Base-by-base conservation (phyloP, 495 filamentous ascomycete species). In the Elaphomyces granulatus region DNA sequence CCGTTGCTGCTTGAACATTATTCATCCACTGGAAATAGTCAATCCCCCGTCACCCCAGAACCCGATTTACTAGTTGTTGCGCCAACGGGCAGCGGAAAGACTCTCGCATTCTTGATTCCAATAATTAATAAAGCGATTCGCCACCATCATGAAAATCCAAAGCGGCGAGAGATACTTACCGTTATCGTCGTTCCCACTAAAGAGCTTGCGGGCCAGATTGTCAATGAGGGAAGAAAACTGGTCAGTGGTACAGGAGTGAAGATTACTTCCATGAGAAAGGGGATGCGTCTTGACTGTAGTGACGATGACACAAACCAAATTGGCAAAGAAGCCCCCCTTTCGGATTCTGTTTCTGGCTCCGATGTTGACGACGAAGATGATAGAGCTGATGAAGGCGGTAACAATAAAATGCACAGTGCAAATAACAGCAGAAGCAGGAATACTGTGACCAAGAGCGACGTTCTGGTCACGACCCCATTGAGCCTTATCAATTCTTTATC, bases 81-180 rank as follows among this genome's bases (percentile, higher is more conserved):
- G 10, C 92, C 92, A 2, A 99, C 90, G 2, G 90, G 90, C 15
- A 94, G 87, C 52, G 90, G 90, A n/a, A 99, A 99, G 64, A 96
- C 90, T 0, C 56, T 96, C 40, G 81, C 84, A 2, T 99, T 94
- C 50, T 56, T 96, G 53, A 80, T 99, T 18, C 85, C 87, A 0
- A 68, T 85, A 14, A 69, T 96, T 36, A 79, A 94, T 52, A 67
- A 71, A 35, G 73, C 88, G 34, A 62, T 88, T 20, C 63, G 61
- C 33, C 57, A 64, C 40, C 63, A 66, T 39, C 61, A 63, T 62
- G 48, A 60, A 36, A 59, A 67, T 32, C 39, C 54, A 19, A 55
- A 60, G 4, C 55, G 66, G 37, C 72, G 74, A 48, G 64, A 68
- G 4, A 63, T 83, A 12, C 46, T 61, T 15, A 61, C 68, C 70